Conservation (phyloP, 345 rosid genomes). For the Syzygium aqueum region DNA sequence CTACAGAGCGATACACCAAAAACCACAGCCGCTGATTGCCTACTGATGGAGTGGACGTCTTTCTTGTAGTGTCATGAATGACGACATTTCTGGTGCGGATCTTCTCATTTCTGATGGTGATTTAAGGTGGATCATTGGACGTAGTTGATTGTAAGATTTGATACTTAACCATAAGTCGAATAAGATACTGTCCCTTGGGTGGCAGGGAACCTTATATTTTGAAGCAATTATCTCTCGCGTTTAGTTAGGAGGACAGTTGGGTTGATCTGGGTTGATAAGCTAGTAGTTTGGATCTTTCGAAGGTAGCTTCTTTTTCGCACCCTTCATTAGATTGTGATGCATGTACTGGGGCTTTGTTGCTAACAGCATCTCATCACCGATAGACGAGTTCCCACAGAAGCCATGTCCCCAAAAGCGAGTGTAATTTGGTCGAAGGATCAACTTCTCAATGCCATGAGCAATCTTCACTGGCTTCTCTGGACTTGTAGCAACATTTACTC, state of each 20-base stretch:
- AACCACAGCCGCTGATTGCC: neutral
- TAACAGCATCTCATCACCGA: no score
- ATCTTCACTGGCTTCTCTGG: neutral
- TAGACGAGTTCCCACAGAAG: neutral
- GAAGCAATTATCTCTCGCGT: neutral
- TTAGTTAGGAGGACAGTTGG: neutral
- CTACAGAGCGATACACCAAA: constrained; percentile 69
- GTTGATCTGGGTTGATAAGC: neutral
- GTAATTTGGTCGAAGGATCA: neutral
- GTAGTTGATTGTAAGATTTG: neutral
- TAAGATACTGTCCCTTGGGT: neutral
- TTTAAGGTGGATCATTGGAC: neutral
- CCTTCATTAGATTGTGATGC: neutral
- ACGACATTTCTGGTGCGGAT: neutral
- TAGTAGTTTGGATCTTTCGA: neutral
- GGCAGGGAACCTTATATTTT: neutral
- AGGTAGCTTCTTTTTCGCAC: neutral
- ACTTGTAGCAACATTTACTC: neutral
- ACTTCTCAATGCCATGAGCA: neutral
- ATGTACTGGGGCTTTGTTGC: neutral
- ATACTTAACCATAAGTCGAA: neutral
- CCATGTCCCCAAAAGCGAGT: neutral
- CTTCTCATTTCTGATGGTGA: neutral
- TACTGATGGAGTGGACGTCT: neutral
- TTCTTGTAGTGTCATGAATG: neutral